A percentile compares a stretch with the other conserved stretches of the same genome.
phyloP scores from a whole-genome alignment of 1,284 basidiomycete genomes.

The Cryptococcus maquisensis region DNA sequence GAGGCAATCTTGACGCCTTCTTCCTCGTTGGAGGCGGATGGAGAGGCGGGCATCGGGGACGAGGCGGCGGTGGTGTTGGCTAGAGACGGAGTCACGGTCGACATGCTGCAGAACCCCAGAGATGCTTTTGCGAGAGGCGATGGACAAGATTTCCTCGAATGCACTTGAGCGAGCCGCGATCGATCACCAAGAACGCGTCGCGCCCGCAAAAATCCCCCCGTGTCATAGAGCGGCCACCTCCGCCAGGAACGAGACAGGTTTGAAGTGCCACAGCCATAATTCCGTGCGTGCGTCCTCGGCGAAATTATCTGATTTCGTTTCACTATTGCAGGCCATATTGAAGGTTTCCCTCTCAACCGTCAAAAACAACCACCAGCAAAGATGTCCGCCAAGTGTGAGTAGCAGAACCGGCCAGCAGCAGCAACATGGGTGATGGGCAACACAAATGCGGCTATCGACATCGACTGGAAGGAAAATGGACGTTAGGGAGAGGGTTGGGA shows the following conservation, averaged over 20 bases:
- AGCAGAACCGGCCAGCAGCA: background rate
- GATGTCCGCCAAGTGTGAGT: slow-evolving; percentile 44
- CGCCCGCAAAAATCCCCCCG: no score
- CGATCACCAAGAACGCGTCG: no score
- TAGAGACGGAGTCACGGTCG: slow-evolving; percentile 12
- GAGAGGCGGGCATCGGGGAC: slow-evolving; percentile 36
- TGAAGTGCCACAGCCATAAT: no score
- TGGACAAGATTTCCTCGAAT: no score
- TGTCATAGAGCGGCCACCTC: no score
- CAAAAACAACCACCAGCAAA: slow-evolving; percentile 15
- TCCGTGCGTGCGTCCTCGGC: background rate
- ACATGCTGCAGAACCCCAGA: background rate
- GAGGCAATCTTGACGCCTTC: background rate
- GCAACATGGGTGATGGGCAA: background rate
- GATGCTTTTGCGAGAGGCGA: no score
- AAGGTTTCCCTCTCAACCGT: slow-evolving; percentile 9
- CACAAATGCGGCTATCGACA: background rate
- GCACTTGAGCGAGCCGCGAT: no score
- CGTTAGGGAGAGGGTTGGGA: background rate
- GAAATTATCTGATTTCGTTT: slow-evolving; percentile 2
- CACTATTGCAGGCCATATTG: background rate
- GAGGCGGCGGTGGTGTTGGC: slow-evolving; percentile 24
- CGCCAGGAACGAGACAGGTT: no score
- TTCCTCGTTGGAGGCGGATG: slow-evolving; percentile 14
- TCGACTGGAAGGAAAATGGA: background rate